Conservation (phyloP, 352 stramenopile species). For the Pythium sp. region DNA sequence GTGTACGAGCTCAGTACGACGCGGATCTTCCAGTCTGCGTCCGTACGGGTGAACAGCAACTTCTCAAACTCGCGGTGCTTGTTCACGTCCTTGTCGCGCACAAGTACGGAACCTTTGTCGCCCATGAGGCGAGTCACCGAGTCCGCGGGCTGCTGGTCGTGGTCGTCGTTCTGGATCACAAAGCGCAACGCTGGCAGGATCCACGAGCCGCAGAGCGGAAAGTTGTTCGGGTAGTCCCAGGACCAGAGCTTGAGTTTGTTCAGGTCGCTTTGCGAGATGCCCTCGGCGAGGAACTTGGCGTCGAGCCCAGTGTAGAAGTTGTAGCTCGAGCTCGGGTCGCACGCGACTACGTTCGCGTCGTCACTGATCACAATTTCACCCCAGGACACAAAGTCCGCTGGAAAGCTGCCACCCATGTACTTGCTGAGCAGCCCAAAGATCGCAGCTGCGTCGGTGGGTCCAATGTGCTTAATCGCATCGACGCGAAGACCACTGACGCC, state of each 20-base stretch:
- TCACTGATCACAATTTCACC: conserved; percentile 43
- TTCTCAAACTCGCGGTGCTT: conserved; percentile 56
- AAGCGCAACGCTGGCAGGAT: conserved; percentile 54
- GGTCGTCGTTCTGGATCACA: conserved; percentile 75
- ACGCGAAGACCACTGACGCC: conserved; percentile 63
- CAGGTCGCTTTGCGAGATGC: conserved; percentile 47
- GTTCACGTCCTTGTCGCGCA: conserved; percentile 47
- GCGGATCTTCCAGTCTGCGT: conserved; percentile 64
- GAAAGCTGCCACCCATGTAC: conserved; percentile 59
- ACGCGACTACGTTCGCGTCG: conserved; percentile 40
- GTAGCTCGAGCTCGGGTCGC: conserved; percentile 46
- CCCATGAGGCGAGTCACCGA: conserved; percentile 53
- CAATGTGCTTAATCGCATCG: conserved; percentile 65
- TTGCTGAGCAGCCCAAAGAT: conserved; percentile 53
- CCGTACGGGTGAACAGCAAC: conserved; percentile 46
- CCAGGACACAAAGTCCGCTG: conserved; percentile 59
- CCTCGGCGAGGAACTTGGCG: conserved; percentile 34
- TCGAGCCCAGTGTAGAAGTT: conserved; percentile 62
- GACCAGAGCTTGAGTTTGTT: conserved; percentile 77
- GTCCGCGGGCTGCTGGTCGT: conserved; percentile 57
- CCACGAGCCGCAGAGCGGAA: conserved; percentile 51
- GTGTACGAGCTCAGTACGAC: conserved; percentile 72
- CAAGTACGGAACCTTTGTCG: conserved; percentile 44
- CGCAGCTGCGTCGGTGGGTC: conserved; percentile 36
- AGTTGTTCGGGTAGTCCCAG: conserved; percentile 58